Evolutionary conservation across 2,329 filamentous ascomycete genomes (phyloP), one percentile per base, ranked within the genome.

Genomic region (Claviceps humidiphila): DNA sequence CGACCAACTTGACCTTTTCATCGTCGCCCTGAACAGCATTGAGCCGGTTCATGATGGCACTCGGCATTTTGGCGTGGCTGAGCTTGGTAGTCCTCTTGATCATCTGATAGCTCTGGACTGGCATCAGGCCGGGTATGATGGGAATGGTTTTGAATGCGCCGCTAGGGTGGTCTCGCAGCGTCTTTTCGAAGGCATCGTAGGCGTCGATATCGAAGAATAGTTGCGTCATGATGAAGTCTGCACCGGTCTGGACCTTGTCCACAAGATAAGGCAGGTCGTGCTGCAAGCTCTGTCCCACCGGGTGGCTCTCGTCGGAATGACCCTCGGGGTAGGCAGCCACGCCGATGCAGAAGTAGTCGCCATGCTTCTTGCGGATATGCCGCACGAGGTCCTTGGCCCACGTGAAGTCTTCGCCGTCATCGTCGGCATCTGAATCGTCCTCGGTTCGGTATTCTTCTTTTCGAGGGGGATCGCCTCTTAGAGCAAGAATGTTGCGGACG

Each of bases 161-260:
- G 62, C 87, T 94, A 47, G 87, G 81, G 62, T 98, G 89, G 51
- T 84, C 79, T 55, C 89, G 76, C 58, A 98, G 68, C 49, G 76
- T 79, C 57, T 73, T 77, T 70, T 97, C 91, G 63, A 94, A 97
- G 38, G 74, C 74, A 52, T 83, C 78, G 64, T 94, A 98, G 17
- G 87, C 87, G 3, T 86, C 76, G 24, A 89, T 78, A 64, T 97
- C 89, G 67, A 95, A 98, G 69, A 96, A 97, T 8, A 98, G 76
- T 68, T 98, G 93, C 1, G 93, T 97, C 88, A 98, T 95, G 68
- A 98, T 86, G 64, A 98, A 98, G 69, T 97, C 90, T 49, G 90
- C 93, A 1, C 93, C 93, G 3, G 93, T 93, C 60, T 84, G 76
- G 1, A 85, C 85, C 75, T 98, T 98, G 59, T 95, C 89, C 11